phyloP scores from a whole-genome alignment of 2,329 filamentous ascomycete genomes.

The Diaporthe nobilis region DNA sequence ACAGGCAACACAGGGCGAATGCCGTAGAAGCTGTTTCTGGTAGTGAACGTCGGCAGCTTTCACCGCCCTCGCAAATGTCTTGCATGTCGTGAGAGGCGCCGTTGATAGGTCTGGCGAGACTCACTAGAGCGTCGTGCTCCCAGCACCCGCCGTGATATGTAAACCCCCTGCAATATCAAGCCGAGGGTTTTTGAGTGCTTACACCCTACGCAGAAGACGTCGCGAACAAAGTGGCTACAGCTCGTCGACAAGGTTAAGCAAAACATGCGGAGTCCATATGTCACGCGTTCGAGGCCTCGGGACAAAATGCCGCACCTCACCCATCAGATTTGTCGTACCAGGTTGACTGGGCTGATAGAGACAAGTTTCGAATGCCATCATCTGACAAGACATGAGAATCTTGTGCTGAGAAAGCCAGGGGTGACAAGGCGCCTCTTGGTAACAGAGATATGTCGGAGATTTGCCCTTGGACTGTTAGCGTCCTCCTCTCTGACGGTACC shows the following conservation, averaged over 20 bases:
- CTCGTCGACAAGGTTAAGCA: neutral
- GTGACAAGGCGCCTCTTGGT: neutral
- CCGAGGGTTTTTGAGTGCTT: slow-evolving; percentile 26
- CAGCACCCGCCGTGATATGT: neutral
- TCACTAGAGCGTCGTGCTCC: slow-evolving; percentile 15
- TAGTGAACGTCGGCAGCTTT: slow-evolving; percentile 4
- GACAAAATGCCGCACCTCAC: slow-evolving; percentile 9
- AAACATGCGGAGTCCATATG: neutral
- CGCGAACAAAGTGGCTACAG: slow-evolving; percentile 7
- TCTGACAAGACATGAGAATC: slow-evolving; percentile 21
- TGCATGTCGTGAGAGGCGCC: slow-evolving; percentile 1
- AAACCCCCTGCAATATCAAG: slow-evolving; percentile 21
- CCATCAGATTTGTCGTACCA: slow-evolving; percentile 4
- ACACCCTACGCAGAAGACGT: neutral
- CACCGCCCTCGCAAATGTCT: slow-evolving; percentile 24
- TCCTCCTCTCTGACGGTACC: neutral
- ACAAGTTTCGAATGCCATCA: slow-evolving; percentile 16
- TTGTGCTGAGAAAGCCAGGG: slow-evolving; percentile 9
- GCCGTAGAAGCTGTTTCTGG: neutral
- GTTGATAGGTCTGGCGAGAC: slow-evolving; percentile 21
- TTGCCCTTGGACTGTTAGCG: slow-evolving; percentile 1
- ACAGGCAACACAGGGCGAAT: slow-evolving; percentile 7
- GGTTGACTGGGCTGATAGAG: neutral
- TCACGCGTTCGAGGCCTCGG: neutral
- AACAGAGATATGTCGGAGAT: neutral